phyloP scores from a whole-genome alignment of 2,329 filamentous ascomycete species.

The Colletotrichum chlorophyti region DNA sequence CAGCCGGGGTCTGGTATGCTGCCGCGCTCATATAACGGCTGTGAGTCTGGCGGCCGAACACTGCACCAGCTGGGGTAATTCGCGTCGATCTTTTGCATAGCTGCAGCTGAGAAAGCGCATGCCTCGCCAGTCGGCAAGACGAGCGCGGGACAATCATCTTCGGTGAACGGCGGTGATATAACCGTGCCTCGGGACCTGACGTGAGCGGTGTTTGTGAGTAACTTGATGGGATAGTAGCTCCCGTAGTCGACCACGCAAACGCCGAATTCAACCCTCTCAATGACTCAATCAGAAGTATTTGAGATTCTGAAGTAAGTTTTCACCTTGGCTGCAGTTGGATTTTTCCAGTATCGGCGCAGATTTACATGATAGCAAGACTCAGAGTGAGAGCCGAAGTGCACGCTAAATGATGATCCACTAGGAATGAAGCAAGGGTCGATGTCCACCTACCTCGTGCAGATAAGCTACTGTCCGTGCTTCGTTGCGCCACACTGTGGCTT shows the following conservation, averaged over 20 bases:
- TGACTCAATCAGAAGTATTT: not conserved
- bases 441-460: not conserved
- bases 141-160: slow-evolving; percentile 25
- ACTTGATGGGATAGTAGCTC: not conserved
- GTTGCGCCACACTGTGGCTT: slow-evolving; percentile 4
- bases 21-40: slow-evolving; percentile 23
- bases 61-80: not conserved
- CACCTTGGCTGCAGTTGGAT: not conserved
- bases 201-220: not conserved
- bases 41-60: not conserved
- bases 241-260: not conserved
- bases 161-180: not conserved
- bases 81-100: not conserved
- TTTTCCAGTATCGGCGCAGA: not conserved
- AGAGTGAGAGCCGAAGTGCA: slow-evolving; percentile 10
- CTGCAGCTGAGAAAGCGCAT: slow-evolving; percentile 13
- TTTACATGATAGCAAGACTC: not conserved
- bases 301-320: not conserved
- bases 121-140: slow-evolving; percentile 20
- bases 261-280: not conserved
- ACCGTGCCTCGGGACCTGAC: not conserved
- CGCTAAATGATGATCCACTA: not conserved
- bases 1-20: slow-evolving; percentile 30
- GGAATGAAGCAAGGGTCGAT: not conserved
- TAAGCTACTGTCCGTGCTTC: not conserved